Base-by-base conservation (phyloP, 306 rosid genomes). In the Fragaria iinumae region DNA sequence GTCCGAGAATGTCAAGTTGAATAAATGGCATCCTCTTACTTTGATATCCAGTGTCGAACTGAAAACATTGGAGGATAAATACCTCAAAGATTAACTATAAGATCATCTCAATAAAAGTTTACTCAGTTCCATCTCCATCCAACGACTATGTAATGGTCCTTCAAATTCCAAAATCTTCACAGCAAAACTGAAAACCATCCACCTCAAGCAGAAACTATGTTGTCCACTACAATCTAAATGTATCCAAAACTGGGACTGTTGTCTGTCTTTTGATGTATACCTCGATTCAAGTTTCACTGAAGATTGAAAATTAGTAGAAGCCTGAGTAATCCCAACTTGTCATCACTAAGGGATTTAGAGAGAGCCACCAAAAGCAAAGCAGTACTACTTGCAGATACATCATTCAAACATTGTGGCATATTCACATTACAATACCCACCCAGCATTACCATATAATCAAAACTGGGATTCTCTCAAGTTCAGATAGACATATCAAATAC, bases 281-380 rank as follows among this genome's bases (percentile, higher is more conserved):
- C 11, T 7, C 2, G 11, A 64, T 64, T 62, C 67, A 25, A 13
- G 69, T 64, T 45, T n/a, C 8, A 56, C 55, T 3, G 50, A 53
- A 55, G 36, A 38, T 23, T 23, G 17, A 25, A 47, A 13, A 14
- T 45, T 48, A 6, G 16, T 59, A 74, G 50, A 2, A 32, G 21
- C 41, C 29, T 60, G 55, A 74, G 77, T 69, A 18, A 60, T 60
- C 77, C 69, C 43, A 25, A 25, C 44, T 27, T 17, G 11, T 43
- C 77, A 57, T 43, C 56, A 6, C 11, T 17, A 5, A 27, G 43
- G 48, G 55, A 74, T 59, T 59, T 11, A 17, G 3, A 16, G 7
- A 27, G 27, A 59, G 10, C n/a, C 43, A 17, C 69, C 41, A 0
- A 57, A 55, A 11, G 38, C 0, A 60, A 16, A 4, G 57, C 69